phyloP scores from a whole-genome alignment of 768 basidiomycete species.

The Suillus occidentalis region DNA sequence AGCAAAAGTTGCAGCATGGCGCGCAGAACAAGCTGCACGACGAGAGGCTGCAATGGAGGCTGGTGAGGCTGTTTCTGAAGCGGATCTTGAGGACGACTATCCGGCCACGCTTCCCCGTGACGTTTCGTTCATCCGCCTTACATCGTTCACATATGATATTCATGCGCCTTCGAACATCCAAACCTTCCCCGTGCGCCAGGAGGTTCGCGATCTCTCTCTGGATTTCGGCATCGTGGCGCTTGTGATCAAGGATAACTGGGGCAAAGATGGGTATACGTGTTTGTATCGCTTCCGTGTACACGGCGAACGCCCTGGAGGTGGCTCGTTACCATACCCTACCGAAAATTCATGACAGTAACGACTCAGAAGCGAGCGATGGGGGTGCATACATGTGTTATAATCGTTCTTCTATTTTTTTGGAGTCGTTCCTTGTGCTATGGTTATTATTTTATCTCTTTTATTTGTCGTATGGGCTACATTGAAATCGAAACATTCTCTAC shows the following conservation, averaged over 20 bases:
- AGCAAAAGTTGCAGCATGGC: slow-evolving; percentile 58
- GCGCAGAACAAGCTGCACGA: slow-evolving; percentile 40
- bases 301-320: slow-evolving; percentile 52
- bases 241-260: slow-evolving; percentile 85
- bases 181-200: slow-evolving; percentile 73
- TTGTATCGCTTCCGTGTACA: slow-evolving; percentile 85
- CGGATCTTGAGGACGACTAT: slow-evolving; percentile 38
- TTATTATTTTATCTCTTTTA: slow-evolving; percentile 12
- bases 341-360: slow-evolving; percentile 17
- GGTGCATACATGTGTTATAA: slow-evolving; percentile 16
- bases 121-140: slow-evolving; percentile 61
- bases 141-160: slow-evolving; percentile 65
- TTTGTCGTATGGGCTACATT: not conserved
- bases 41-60: slow-evolving; percentile 33
- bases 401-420: slow-evolving; percentile 9
- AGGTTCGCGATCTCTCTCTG: slow-evolving; percentile 66
- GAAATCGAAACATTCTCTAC: not conserved
- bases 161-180: slow-evolving; percentile 60
- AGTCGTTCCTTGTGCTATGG: slow-evolving; percentile 26
- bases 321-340: slow-evolving; percentile 36
- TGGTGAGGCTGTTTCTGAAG: slow-evolving; percentile 30
- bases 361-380: not conserved
- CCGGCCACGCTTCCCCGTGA: slow-evolving; percentile 48
- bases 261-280: slow-evolving; percentile 80
- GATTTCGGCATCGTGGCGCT: slow-evolving; percentile 87